Evolutionary conservation across 2,329 filamentous ascomycete species (phyloP), one percentile per base, ranked within the genome.

Genomic region (Pseudogymnoascus sp.): DNA sequence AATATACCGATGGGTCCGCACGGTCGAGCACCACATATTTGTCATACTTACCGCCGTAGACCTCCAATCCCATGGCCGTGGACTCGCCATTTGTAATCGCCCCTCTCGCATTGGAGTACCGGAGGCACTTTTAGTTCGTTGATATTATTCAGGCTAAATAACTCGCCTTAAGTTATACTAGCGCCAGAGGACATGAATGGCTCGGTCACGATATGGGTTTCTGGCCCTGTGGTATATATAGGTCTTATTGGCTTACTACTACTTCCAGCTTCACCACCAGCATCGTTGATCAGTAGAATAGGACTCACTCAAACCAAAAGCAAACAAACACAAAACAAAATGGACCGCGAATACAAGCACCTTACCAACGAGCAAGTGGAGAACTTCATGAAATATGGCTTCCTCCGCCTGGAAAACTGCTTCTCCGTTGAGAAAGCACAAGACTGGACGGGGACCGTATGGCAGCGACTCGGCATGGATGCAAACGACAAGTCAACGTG

Each of bases 381-480:
- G 60, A 80, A 82, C 66, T 86, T 85, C 70, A 72, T 86, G 37
- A 70, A 78, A 44, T 75, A 85, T 69, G 83, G 83, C 61, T 86
- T 78, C 72, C 68, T 86, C 21, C 81, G 81, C 56, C 71, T 86
- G 12, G 74, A 75, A 1, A 70, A 77, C 28, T 85, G 82, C 74
- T 83, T 84, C 69, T 77, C 79, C 0, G 71, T 70, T 16, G 75
- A 77, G 61, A 77, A 80, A 66, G 78, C 80, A 1, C 75, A 76
- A 1, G 75, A 78, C 44, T 78, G 80, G 66, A 80, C 79, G 2
- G 69, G 73, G 10, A 76, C 76, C 16, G 69, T 89, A 37, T 90
- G 87, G 87, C 83, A 81, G 0, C 79, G 87, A 8, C 79, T 90
- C 4, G 86, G 84, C 25, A 86, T 88, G 80, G 80, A 82, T 53